A percentile compares a stretch with the other conserved stretches of the same genome.
Conservation (phyloP, 2,329 filamentous ascomycete genomes). For the Fusarium coffeatum region DNA sequence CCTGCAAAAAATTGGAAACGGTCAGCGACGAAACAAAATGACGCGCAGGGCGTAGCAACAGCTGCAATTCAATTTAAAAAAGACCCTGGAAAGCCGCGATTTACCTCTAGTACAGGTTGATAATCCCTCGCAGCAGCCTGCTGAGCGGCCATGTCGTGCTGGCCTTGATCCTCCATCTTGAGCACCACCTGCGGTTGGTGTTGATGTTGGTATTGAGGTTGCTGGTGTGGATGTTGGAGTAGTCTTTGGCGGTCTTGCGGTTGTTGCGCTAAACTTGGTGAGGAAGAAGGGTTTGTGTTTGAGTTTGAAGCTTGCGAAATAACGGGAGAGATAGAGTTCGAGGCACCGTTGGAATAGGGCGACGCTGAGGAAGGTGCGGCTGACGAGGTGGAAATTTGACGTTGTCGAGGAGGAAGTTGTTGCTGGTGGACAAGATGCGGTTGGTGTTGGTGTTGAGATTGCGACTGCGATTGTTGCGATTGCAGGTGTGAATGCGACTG, state of each 20-base stretch:
- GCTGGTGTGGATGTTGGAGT: conserved; percentile 3
- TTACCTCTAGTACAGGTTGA: conserved; percentile 67
- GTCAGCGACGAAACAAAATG: conserved; percentile 30
- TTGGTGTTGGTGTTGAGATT: conserved; percentile 11
- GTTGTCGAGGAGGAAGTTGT: conserved; percentile 25
- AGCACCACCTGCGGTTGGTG: conserved; percentile 28
- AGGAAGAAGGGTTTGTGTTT: conserved; percentile 30
- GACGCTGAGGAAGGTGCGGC: conserved; percentile 29
- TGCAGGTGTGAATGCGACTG: conserved; percentile 32
- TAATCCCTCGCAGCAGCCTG: conserved; percentile 71
- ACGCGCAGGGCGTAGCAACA: conserved; percentile 12
- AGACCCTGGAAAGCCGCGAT: conserved; percentile 35
- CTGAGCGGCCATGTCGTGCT: conserved; percentile 66
- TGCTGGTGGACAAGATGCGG: conserved; percentile 26
- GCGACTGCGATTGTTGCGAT: conserved; percentile 20
- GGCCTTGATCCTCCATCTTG: conserved; percentile 51
- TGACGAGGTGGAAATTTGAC: conserved; percentile 30
- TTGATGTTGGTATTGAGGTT: conserved; percentile 13
- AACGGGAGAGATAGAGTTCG: not conserved
- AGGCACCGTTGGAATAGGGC: conserved; percentile 25
- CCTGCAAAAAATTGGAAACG: conserved; percentile 64
- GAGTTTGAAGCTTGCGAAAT: conserved; percentile 34
- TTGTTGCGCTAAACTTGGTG: conserved; percentile 38
- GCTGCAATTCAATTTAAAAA: not conserved
- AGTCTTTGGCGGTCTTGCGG: conserved; percentile 29